Base-by-base conservation (phyloP, 192 early-diverging fungal species). In the Funneliformis geosporum region DNA sequence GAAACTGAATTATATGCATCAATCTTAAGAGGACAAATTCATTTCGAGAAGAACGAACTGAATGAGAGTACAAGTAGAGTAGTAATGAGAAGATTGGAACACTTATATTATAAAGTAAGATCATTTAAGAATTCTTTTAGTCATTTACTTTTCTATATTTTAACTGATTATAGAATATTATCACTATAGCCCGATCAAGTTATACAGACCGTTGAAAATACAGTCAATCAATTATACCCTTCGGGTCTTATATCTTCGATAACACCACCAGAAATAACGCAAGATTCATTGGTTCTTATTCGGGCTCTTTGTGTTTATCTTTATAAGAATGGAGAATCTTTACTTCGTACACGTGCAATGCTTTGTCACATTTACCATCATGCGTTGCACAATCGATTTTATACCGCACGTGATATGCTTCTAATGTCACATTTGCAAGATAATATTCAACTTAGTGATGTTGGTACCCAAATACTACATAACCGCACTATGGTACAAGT, bases 401-500 rank as follows among this genome's bases (percentile, higher is more conserved):
- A 95, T 83, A 83, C 89, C 47, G 97, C 98, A 10, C 93, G 96
- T 83, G 96, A 99, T 79, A 90, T 99, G 89, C 87, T 99, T 67
- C 91, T 99, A 82, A 99, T 99, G 98, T 98, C 97, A 33, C 96
- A 97, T 83, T 89, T 99, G 67, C 98, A 99, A 88, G 98, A 99
- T 81, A 91, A 89, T 73, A 93, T 96, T 75, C 89, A 90, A 44
- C 91, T 93, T 82, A 94, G 93, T 25, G 98, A 99, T 80, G 84
- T 98, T 73, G 87, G 88, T 64, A 98, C 95, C 21, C 96, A 99
- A 87, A 95, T 97, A 60, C 88, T 99, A 73, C 96, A 94, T 89
- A 99, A 99, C 90, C 93, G 98, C 46, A 91, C 97, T 2, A 90
- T 97, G 85, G 97, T 95, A 23, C 97, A 99, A 87, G 88, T 99